phyloP scores from a whole-genome alignment of 805 yeast genomes.

The Kluyveromyces aestuarii region DNA sequence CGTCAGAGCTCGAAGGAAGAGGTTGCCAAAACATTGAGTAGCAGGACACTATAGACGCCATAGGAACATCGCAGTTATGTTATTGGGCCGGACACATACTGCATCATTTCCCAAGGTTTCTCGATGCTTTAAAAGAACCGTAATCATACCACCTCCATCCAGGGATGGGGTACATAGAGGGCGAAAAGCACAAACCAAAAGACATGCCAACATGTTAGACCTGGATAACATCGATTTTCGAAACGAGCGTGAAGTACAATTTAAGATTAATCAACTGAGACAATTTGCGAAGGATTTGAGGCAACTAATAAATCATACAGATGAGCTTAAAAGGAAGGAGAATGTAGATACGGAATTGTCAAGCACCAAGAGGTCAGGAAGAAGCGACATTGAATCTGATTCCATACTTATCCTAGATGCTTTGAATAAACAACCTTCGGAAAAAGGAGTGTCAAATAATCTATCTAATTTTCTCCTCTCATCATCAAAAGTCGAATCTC shows the following conservation, averaged over 20 bases:
- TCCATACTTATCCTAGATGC: background rate
- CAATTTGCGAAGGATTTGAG: constrained; percentile 20
- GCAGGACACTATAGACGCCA: background rate
- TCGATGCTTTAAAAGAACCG: background rate
- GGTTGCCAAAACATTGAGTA: too few species aligned
- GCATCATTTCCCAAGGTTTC: background rate
- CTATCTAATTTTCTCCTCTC: constrained; percentile 10
- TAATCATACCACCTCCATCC: background rate
- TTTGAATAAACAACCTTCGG: background rate
- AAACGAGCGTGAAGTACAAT: constrained; percentile 9
- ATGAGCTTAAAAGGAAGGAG: constrained; percentile 5
- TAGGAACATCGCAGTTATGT: constrained; percentile 2
- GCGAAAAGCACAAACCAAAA: background rate
- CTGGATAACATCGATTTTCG: constrained; percentile 5
- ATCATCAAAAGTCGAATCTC: constrained; percentile 3
- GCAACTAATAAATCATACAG: constrained; percentile 11
- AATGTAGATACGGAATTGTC: constrained; percentile 1
- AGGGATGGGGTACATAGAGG: constrained; percentile 1
- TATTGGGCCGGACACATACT: background rate
- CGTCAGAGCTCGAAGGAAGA: too few species aligned
- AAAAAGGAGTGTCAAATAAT: background rate
- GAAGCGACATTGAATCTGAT: constrained; percentile 1
- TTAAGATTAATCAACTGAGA: constrained; percentile 21
- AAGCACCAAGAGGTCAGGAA: background rate
- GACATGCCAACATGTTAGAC: constrained; percentile 10